A percentile compares a stretch with the other conserved stretches of the same genome.
These are phyloP conservation scores for Cercophora scortea DNA, from an alignment of 495 filamentous ascomycete genomes.

Conservation along the genomic window DNA sequence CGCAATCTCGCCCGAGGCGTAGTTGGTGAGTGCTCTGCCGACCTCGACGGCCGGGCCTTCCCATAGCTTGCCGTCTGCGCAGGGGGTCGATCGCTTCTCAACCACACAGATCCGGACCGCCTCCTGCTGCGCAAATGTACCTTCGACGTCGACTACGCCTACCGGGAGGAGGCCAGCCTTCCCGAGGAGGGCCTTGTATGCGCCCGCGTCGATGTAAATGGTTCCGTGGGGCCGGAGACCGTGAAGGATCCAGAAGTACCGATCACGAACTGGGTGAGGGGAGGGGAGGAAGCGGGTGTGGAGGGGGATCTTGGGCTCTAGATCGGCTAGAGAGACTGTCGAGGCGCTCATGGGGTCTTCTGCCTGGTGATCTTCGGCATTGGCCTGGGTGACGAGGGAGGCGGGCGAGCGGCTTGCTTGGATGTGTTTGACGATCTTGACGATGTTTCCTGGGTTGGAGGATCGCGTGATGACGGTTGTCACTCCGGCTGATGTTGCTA, in stretches of 20 bases:
- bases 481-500: slow-evolving; percentile 90
- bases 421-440: slow-evolving; percentile 74
- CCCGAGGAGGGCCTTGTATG: slow-evolving; percentile 64
- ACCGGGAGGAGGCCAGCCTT: slow-evolving; percentile 89
- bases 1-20: slow-evolving; percentile 72
- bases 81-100: slow-evolving; percentile 27
- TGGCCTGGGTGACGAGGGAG: slow-evolving; percentile 16
- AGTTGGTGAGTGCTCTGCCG: slow-evolving; percentile 88
- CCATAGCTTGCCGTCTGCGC: slow-evolving; percentile 28
- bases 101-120: slow-evolving; percentile 78
- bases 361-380: slow-evolving; percentile 5
- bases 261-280: slow-evolving; percentile 77
- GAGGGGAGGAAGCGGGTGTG: slow-evolving; percentile 92
- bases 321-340: slow-evolving; percentile 22
- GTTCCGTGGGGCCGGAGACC: slow-evolving; percentile 89
- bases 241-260: slow-evolving; percentile 94
- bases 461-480: slow-evolving; percentile 91
- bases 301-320: slow-evolving; percentile 44
- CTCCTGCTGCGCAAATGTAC: slow-evolving; percentile 85
- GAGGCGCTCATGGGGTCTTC: slow-evolving; percentile 28
- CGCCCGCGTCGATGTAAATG: slow-evolving; percentile 84
- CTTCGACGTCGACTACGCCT: slow-evolving; percentile 83
- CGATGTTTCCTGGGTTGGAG: slow-evolving; percentile 87
- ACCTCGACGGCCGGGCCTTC: slow-evolving; percentile 63
- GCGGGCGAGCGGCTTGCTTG: slow-evolving; percentile 46